Evolutionary conservation across 2,329 filamentous ascomycete genomes (phyloP).

Genomic region (Dryadomyces sulphureus): DNA sequence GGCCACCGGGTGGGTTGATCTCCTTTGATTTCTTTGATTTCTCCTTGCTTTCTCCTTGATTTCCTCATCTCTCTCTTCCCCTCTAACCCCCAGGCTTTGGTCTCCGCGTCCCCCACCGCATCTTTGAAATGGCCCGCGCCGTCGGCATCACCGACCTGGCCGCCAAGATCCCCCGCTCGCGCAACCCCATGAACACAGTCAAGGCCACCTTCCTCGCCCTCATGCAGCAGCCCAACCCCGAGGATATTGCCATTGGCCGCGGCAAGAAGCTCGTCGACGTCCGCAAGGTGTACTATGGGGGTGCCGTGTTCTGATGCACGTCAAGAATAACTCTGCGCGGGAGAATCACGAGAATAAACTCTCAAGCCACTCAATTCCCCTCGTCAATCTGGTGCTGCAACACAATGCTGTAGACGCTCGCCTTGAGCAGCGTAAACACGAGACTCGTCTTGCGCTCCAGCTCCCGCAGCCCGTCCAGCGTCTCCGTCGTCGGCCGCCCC

Average conservation of each 20-base stretch:
- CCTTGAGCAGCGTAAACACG: constrained; percentile 91
- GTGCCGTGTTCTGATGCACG: constrained; percentile 42
- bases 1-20: constrained; percentile 76
- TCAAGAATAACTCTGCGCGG: too few relatives aligned
- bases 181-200: constrained; percentile 96
- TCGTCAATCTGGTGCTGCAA: constrained; percentile 90
- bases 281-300: constrained; percentile 92
- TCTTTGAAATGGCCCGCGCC: constrained; percentile 86
- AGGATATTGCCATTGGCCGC: constrained; percentile 75
- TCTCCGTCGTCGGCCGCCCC: constrained; percentile 60
- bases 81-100: constrained; percentile 57
- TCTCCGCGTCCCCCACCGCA: constrained; percentile 75
- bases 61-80: not conserved
- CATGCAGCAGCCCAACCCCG: constrained; percentile 68
- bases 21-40: too few relatives aligned
- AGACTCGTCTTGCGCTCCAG: constrained; percentile 89
- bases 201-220: constrained; percentile 81
- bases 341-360: too few relatives aligned
- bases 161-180: constrained; percentile 66
- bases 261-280: constrained; percentile 95
- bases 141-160: constrained; percentile 79
- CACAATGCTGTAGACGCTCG: constrained; percentile 97
- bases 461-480: constrained; percentile 72
- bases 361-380: constrained; percentile 38
- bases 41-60: not conserved